Evolutionary conservation across 495 filamentous ascomycete genomes (phyloP).

Genomic region (Letharia columbiana): DNA sequence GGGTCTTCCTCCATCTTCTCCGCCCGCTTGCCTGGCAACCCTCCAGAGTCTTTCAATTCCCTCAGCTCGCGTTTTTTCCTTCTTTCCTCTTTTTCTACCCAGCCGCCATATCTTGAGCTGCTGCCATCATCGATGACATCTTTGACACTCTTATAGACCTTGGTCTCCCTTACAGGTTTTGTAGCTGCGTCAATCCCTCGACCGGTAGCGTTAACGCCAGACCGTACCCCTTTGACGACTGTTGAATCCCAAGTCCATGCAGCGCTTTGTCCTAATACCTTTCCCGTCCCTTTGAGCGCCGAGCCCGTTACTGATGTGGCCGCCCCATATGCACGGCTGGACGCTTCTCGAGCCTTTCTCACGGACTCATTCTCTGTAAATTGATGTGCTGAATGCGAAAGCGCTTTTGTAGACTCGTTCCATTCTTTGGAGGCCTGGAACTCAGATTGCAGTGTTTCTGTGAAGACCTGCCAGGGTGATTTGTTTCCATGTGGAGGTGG

Average conservation of each 20-base stretch:
- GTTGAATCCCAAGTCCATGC: conserved; percentile 95
- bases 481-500: conserved; percentile 96
- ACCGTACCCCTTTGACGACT: conserved; percentile 84
- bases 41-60: conserved; percentile 53
- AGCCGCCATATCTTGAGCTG: conserved; percentile 91
- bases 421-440: conserved; percentile 98
- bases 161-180: conserved; percentile 82
- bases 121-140: conserved; percentile 94
- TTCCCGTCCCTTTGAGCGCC: conserved; percentile 75
- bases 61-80: conserved; percentile 63
- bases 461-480: conserved; percentile 96
- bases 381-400: conserved; percentile 77
- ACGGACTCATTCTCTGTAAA: conserved; percentile 94
- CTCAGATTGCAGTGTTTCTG: conserved; percentile 83
- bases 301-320: conserved; percentile 62
- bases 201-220: conserved; percentile 76
- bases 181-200: conserved; percentile 86
- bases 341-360: conserved; percentile 73
- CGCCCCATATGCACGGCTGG: conserved; percentile 71
- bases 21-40: conserved; percentile 32
- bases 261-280: conserved; percentile 78
- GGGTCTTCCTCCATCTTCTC: conserved; percentile 72
- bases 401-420: conserved; percentile 95
- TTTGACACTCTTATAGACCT: conserved; percentile 90
- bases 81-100: conserved; percentile 91